Percentiles rank a stretch among this genome's conserved stretches.
Conservation (phyloP, 805 yeast genomes). For the Clavispora carvajalis region DNA sequence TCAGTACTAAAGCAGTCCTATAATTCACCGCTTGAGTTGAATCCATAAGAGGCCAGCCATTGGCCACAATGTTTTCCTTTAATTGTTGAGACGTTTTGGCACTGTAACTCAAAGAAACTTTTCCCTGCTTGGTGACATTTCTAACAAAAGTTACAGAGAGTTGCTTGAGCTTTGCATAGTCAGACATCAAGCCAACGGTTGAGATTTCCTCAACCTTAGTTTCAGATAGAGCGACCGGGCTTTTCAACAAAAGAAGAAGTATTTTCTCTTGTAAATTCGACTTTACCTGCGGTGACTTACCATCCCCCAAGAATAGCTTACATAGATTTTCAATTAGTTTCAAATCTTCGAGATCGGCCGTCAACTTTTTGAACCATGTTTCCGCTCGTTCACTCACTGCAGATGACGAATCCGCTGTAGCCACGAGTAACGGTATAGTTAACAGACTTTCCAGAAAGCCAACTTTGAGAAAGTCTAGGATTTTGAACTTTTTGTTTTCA, state of each 20-base stretch:
- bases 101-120: conserved; percentile 3
- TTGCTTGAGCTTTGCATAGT: conserved; percentile 47
- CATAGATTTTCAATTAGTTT: conserved; percentile 41
- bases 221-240: conserved; percentile 46
- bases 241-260: conserved; percentile 43
- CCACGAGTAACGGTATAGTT: conserved; percentile 53
- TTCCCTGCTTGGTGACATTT: conserved; percentile 40
- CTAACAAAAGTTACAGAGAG: conserved; percentile 59
- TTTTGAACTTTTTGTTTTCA: conserved; percentile 19
- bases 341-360: conserved; percentile 48
- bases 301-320: conserved; percentile 48
- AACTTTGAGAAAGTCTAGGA: conserved; percentile 35
- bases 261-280: conserved; percentile 53
- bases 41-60: conserved; percentile 56
- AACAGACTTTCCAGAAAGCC: conserved; percentile 36
- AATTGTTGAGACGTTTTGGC: conserved; percentile 16
- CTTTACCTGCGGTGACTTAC: conserved; percentile 47
- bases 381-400: conserved; percentile 52
- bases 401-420: conserved; percentile 55
- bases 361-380: conserved; percentile 44
- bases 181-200: conserved; percentile 56
- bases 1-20: conserved; percentile 34
- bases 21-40: conserved; percentile 30
- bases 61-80: conserved; percentile 46
- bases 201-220: conserved; percentile 43